phyloP scores from a whole-genome alignment of 331 rosid species.

The Malus hybrid region DNA sequence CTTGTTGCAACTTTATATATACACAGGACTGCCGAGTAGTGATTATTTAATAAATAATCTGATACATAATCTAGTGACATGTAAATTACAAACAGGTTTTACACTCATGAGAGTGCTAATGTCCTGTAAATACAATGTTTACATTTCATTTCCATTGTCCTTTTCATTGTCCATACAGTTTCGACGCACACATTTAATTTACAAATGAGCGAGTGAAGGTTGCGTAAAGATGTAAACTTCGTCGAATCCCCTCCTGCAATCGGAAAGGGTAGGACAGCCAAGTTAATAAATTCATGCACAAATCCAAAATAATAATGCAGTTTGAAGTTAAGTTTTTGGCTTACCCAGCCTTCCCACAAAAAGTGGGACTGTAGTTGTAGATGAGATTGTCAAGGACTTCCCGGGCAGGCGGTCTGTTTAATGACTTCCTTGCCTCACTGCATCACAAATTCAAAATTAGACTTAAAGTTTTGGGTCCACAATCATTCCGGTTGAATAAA shows the following conservation, averaged over 20 bases:
- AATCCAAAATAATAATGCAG: neutral
- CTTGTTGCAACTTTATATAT: too few species aligned
- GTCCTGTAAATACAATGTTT: neutral
- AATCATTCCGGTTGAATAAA: neutral
- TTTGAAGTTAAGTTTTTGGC: neutral
- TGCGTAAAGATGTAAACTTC: conserved; percentile 62
- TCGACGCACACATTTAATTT: neutral
- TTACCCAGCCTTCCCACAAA: conserved; percentile 74
- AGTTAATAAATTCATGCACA: conserved; percentile 3
- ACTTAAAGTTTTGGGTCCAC: neutral
- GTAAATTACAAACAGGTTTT: neutral
- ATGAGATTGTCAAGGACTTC: conserved; percentile 60
- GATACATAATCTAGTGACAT: neutral
- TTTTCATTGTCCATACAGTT: neutral
- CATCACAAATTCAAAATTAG: conserved; percentile 4
- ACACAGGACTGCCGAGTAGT: neutral
- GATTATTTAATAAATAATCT: neutral
- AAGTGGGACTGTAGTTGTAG: conserved; percentile 71
- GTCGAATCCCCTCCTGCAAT: conserved; percentile 67
- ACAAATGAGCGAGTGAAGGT: conserved; percentile 5
- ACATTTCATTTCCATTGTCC: neutral
- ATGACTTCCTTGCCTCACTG: conserved; percentile 87
- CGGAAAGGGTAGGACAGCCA: neutral
- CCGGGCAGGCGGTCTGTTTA: conserved; percentile 46
- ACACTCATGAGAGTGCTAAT: neutral